Evolutionary conservation across 768 basidiomycete genomes (phyloP), one percentile per base, ranked within the genome.

Genomic region (Lepiota brunneoincarnata): DNA sequence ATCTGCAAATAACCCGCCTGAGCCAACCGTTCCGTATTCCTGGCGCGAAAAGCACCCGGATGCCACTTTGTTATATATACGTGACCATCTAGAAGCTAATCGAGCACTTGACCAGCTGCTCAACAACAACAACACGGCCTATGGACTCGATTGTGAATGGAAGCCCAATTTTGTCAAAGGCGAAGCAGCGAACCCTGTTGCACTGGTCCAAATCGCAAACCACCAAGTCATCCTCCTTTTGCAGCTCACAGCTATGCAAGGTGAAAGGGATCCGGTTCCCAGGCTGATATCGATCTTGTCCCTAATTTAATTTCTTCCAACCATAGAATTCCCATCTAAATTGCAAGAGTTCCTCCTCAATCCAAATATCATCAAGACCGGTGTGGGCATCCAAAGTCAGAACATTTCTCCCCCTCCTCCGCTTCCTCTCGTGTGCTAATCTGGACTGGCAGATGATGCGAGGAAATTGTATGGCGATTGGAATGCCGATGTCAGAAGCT

Each of bases 141-240:
- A 81, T 46, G 91, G 91, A 23, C 83, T 92, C 58, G 91, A 93
- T 63, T 72, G 89, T 35, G 91, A 93, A 68, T 92, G 91, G 89
- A 82, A 77, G 56, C 91, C 91, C 0, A 80, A 62, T 17, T 83
- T 69, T 60, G 57, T 59, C 42, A 83, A 80, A 62, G 82, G 84
- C 17, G 63, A 68, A 21, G 61, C 68, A 23, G 79, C 84, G 66
- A 87, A 91, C 62, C 86, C 77, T 20, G 84, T 89, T 17, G 83
- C 91, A 2, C 75, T 92, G 20, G 75, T 92, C 3, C 90, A 93
- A 64, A 76, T 92, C 15, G 85, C 88, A 2, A 82, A 74, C 57
- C 62, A 69, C 3, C 64, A 80, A 3, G 72, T 66, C 11, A 79
- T 89, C 20, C 67, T 87, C 23, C 79, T 92, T 3, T 65, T 91